Conservation (phyloP, 805 yeast genomes). For the Myxozyma neglecta region DNA sequence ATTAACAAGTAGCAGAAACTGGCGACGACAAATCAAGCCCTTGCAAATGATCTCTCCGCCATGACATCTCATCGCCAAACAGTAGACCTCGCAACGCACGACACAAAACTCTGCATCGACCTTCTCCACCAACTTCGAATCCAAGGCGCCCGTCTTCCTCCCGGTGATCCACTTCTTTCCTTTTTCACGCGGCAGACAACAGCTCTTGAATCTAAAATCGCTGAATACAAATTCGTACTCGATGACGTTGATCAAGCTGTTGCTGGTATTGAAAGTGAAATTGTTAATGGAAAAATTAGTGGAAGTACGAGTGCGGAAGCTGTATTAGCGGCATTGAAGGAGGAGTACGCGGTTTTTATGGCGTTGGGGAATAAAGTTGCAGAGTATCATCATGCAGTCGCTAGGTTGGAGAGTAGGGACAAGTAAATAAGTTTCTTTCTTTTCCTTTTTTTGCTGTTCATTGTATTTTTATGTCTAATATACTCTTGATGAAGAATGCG, state of each 20-base stretch:
- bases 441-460: background rate
- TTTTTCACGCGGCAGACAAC: slow-evolving; percentile 52
- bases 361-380: slow-evolving; percentile 72
- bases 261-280: slow-evolving; percentile 44
- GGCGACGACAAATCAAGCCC: slow-evolving; percentile 28
- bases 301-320: slow-evolving; percentile 24
- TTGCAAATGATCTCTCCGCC: slow-evolving; percentile 25
- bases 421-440: background rate
- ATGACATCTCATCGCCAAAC: slow-evolving; percentile 15
- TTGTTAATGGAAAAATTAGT: slow-evolving; percentile 15
- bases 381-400: slow-evolving; percentile 59
- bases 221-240: slow-evolving; percentile 50
- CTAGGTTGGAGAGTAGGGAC: slow-evolving; percentile 30
- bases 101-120: slow-evolving; percentile 21
- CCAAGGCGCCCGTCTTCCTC: slow-evolving; percentile 38
- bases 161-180: slow-evolving; percentile 48
- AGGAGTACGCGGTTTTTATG: slow-evolving; percentile 67
- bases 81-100: slow-evolving; percentile 24
- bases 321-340: slow-evolving; percentile 43
- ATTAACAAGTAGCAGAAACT: slow-evolving; percentile 34
- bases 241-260: slow-evolving; percentile 54
- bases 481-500: background rate
- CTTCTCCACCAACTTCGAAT: slow-evolving; percentile 28
- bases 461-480: background rate
- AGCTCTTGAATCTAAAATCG: slow-evolving; percentile 49